Base-by-base conservation (phyloP, 2,329 filamentous ascomycete genomes). In the Ilyonectria sp. region DNA sequence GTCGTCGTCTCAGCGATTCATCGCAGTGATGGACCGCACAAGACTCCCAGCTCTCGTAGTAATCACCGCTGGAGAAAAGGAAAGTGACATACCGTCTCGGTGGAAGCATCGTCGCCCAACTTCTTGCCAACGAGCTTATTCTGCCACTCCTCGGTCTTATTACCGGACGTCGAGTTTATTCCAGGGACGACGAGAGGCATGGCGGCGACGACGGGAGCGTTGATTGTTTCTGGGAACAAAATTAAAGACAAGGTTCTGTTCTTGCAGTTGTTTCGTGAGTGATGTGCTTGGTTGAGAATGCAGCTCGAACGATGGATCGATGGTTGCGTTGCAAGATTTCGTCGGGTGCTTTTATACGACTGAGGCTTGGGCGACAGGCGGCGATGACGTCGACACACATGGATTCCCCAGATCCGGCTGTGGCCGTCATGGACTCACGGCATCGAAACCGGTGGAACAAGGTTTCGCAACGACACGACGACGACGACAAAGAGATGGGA, bases 171-270 rank as follows among this genome's bases (percentile, higher is more conserved):
- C 69, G 80, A 83, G 69, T 83, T 89, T 73, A 90, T 81, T 76
- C 86, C 87, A 62, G 89, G 89, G 19, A 90, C 85, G 74, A 91
- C 84, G 80, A 91, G 89, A 87, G 90, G 90, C 90, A 92, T 90
- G 4, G 26, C 26, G 26, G 26, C 26, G 26, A 26, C 26, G 82
- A n/a, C 78, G 67, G 44, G 29, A 5, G 40, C 19, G 21, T 40
- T 4, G 44, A 40, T 52, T 29, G 29, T 40, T 44, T 44, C 31
- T 55, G 64, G 21, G 62, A 40, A 55, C 63, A 61, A 60, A 55
- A 68, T 43, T n/a, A 11, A 61, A 44, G 33, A n/a, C 33, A 63
- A 62, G 47, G 47, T 31, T 40, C 13, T n/a, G 21, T 19, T 60
- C 31, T 40, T 26, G 46, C 5, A n/a, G 2, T 13, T 40, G 29